Evolutionary conservation across 1,284 basidiomycete genomes (phyloP).

Genomic region (Puccinia brachypodii): DNA sequence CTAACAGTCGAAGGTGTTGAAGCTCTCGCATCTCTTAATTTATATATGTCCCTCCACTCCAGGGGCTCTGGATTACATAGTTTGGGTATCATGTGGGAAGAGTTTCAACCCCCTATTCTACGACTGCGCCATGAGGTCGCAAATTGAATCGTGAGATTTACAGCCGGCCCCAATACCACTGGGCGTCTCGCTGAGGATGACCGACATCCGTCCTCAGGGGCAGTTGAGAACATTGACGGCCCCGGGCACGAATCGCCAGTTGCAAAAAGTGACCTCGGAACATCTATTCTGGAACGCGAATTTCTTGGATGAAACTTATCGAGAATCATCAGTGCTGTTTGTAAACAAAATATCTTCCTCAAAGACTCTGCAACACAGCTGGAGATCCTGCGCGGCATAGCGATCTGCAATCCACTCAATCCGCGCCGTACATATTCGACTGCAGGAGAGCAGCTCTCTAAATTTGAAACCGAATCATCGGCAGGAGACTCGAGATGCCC

Average conservation of each 20-base stretch:
- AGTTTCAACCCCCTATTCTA: background rate
- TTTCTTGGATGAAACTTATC: background rate
- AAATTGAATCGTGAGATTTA: background rate
- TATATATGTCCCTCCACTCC: background rate
- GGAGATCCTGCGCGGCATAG: too few species aligned
- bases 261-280: too few species aligned
- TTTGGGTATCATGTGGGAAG: background rate
- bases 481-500: too few species aligned
- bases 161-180: background rate
- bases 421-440: too few species aligned
- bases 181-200: background rate
- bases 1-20: background rate
- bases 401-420: too few species aligned
- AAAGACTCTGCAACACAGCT: too few species aligned
- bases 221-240: background rate
- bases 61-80: background rate
- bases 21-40: background rate
- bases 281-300: background rate
- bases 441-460: too few species aligned
- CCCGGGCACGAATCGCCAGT: too few species aligned
- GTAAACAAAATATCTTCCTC: background rate
- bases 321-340: background rate
- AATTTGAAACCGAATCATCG: too few species aligned
- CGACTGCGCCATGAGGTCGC: background rate
- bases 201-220: background rate